Evolutionary conservation across 73 alveolate genomes (phyloP).

Genomic region (Symbiodinium pilosum): DNA sequence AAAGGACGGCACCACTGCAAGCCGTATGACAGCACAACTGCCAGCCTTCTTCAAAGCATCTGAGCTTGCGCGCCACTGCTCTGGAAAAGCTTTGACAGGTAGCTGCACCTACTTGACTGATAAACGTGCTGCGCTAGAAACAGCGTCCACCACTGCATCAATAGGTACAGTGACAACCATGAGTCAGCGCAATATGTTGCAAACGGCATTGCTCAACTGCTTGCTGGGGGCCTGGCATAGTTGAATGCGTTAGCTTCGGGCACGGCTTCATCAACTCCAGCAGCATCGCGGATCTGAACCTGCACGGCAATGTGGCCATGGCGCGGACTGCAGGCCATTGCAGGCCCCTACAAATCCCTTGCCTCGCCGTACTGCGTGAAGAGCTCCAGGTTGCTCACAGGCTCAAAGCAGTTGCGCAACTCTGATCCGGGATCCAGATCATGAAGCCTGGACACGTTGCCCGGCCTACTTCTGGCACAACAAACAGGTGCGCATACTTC

Average conservation of each 20-base stretch:
- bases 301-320: background rate
- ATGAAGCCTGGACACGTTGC: constrained; percentile 11
- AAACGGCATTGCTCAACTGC: too few relatives aligned
- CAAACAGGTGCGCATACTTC: background rate
- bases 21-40: background rate
- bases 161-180: too few relatives aligned
- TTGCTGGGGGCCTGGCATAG: constrained; percentile 11
- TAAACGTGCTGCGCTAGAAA: too few relatives aligned
- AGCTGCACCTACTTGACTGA: constrained; percentile 63
- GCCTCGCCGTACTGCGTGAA: constrained; percentile 86
- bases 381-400: constrained; percentile 67
- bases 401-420: constrained; percentile 79
- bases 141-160: too few relatives aligned
- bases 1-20: background rate
- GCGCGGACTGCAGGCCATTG: too few relatives aligned
- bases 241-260: constrained; percentile 68
- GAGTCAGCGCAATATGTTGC: too few relatives aligned
- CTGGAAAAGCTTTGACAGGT: constrained; percentile 19
- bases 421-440: constrained; percentile 37
- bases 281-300: constrained; percentile 29
- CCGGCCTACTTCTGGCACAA: background rate
- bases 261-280: constrained; percentile 10
- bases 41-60: constrained; percentile 36
- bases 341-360: too few relatives aligned
- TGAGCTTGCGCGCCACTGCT: constrained; percentile 56